These are phyloP conservation scores for Penicillium italicum DNA, from an alignment of 2,329 filamentous ascomycete genomes.

Conservation along the genomic window DNA sequence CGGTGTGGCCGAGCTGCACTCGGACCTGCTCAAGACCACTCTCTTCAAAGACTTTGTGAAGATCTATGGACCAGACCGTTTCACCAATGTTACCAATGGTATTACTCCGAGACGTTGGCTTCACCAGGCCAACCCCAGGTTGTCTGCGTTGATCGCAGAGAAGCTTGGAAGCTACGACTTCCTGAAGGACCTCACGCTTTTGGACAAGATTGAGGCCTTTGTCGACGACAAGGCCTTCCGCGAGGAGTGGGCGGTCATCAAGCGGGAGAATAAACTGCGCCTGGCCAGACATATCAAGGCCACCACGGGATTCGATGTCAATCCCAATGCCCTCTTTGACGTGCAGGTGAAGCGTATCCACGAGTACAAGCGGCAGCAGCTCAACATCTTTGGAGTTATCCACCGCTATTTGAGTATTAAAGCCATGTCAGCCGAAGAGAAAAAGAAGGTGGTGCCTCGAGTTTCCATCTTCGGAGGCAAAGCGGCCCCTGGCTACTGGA, in stretches of 20 bases:
- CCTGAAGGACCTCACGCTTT: constrained; percentile 81
- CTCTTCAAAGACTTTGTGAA: constrained; percentile 98
- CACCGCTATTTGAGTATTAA: constrained; percentile 90
- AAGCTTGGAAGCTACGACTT: constrained; percentile 81
- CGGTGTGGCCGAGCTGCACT: constrained; percentile 94
- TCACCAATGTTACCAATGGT: constrained; percentile 97
- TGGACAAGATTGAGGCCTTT: constrained; percentile 81
- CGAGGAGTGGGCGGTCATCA: constrained; percentile 94
- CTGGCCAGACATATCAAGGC: constrained; percentile 88
- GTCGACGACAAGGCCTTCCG: constrained; percentile 86
- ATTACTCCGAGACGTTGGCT: constrained; percentile 95
- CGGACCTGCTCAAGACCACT: constrained; percentile 96
- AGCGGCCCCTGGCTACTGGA: constrained; percentile 98
- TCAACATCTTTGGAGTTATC: constrained; percentile 98
- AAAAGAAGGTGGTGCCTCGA: constrained; percentile 79
- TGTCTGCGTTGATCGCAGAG: constrained; percentile 87
- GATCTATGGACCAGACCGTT: constrained; percentile 94
- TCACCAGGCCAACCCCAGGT: constrained; percentile 90
- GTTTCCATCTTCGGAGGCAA: constrained; percentile 98
- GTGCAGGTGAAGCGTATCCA: constrained; percentile 99
- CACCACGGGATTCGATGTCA: constrained; percentile 74
- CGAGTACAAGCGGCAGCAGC: constrained; percentile 97
- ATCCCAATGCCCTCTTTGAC: constrained; percentile 85
- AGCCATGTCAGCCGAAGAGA: constrained; percentile 73
- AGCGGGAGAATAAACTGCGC: constrained; percentile 90